Base-by-base conservation (phyloP, 1,284 basidiomycete genomes). In the Leccinum brunneo-olivaceum region DNA sequence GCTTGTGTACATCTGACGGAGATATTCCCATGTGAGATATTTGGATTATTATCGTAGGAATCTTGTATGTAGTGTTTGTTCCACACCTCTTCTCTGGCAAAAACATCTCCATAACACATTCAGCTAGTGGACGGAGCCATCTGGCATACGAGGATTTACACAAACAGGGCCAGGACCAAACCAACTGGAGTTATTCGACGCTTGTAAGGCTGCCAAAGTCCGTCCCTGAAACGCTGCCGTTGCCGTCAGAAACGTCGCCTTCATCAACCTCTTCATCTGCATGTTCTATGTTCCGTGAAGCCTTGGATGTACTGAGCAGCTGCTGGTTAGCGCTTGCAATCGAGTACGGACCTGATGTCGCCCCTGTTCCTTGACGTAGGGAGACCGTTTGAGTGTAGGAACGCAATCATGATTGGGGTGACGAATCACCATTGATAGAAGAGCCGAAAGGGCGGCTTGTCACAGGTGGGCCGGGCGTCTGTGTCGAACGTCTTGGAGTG, bases 131-230 rank as follows among this genome's bases (percentile, higher is more conserved):
- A 12, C 10, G 25, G 25, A 25, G 20, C 8, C 20, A 16, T 12
- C 6, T 7, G 14, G 20, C 6, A 25, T n/a, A 39, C 34, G 19
- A 39, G 34, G 30, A 37, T 19, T 29, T 39, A 36, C 35, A 45
- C 24, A 36, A 41, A 41, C n/a, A 39, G 14, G 45, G 39, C 30
- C 24, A 35, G 35, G 34, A 33, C 32, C 27, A 41, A 19, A 28
- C 16, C 12, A 27, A 38, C 34, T 15, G n/a, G 28, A 40, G 35
- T 41, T 58, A 78, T 55, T 80, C 77, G 41, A 81, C 72, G 54
- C 77, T 78, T 9, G 77, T 79, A 49, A 79, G 65, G 60, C 76
- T 79, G 39, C 71, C 72, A 38, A 67, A 68, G 37, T 73, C 75
- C 12, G 70, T 72, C 41, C 65, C 73, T 32, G 70, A 67, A 44